A percentile compares a stretch with the other conserved stretches of the same genome.
phyloP scores from a whole-genome alignment of 1,284 basidiomycete genomes.

The Cystobasidium sp. region DNA sequence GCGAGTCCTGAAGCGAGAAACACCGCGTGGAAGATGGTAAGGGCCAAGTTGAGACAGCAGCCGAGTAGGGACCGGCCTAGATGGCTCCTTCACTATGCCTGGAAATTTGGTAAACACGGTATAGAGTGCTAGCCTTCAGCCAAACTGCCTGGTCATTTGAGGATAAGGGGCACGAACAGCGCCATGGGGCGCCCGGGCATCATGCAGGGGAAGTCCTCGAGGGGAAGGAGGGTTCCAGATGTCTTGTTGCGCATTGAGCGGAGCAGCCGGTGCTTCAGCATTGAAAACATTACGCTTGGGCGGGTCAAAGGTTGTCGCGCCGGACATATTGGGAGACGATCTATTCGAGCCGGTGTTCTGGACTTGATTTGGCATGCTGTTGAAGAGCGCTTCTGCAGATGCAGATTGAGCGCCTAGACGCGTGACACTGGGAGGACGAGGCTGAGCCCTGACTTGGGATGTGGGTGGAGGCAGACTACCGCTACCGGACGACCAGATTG shows the following conservation, averaged over 20 bases:
- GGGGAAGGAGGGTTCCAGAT: conserved; percentile 27
- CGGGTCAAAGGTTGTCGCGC: conserved; percentile 9
- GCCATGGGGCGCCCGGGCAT: not conserved
- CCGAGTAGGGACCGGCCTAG: no score
- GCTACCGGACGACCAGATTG: conserved; percentile 31
- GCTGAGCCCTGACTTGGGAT: not conserved
- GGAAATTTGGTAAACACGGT: not conserved
- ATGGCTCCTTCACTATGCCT: no score
- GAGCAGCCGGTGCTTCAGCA: not conserved
- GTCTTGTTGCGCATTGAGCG: conserved; percentile 7
- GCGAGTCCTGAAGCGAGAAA: no score
- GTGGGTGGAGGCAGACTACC: not conserved
- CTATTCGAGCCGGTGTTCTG: conserved; percentile 17
- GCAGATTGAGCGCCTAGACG: not conserved
- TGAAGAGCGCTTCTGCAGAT: conserved; percentile 40
- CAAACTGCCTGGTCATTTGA: conserved; percentile 14
- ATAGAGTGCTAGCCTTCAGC: conserved; percentile 2
- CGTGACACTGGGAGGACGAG: not conserved
- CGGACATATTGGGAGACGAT: conserved; percentile 28
- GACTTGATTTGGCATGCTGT: conserved; percentile 42
- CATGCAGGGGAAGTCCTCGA: not conserved
- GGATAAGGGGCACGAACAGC: not conserved
- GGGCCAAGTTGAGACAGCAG: no score
- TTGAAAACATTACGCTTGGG: not conserved
- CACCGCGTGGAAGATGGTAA: no score